Percentiles rank a stretch among this genome's conserved stretches.
phyloP scores from a whole-genome alignment of 208 protist genomes.

The Blechomonas ayalai region DNA sequence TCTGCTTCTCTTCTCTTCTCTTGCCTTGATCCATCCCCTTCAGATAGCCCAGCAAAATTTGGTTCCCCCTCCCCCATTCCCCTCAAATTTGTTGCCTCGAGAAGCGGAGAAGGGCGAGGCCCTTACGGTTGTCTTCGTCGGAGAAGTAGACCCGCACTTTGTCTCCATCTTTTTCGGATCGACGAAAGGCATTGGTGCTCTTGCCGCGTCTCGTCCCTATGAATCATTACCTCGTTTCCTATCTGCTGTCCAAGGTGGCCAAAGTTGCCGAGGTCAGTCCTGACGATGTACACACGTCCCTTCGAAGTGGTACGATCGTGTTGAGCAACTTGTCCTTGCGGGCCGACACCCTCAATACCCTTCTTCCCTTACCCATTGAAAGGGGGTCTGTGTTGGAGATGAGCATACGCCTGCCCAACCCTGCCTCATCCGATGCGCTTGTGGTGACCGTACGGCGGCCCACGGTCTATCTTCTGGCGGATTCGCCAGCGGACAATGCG shows the following conservation, averaged over 20 bases:
- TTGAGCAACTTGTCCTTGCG: conserved; percentile 48
- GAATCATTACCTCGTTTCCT: conserved; percentile 66
- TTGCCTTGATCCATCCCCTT: too few relatives aligned
- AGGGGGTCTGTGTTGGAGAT: conserved; percentile 35
- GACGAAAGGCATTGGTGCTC: too few relatives aligned
- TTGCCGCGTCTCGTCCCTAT: conserved; percentile 28
- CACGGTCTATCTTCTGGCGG: conserved; percentile 23
- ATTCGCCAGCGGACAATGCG: conserved; percentile 8
- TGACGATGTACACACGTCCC: conserved; percentile 51
- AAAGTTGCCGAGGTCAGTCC: conserved; percentile 70
- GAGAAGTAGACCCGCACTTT: too few relatives aligned
- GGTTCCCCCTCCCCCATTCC: too few relatives aligned
- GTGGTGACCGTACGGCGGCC: conserved; percentile 19
- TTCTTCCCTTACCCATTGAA: conserved; percentile 56
- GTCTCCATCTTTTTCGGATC: too few relatives aligned
- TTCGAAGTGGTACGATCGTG: conserved; percentile 32
- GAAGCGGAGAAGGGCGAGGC: too few relatives aligned
- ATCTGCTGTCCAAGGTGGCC: conserved; percentile 44
- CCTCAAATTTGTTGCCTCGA: too few relatives aligned
- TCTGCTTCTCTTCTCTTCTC: too few relatives aligned
- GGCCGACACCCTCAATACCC: conserved; percentile 36
- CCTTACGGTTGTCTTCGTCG: too few relatives aligned
- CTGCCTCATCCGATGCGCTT: conserved; percentile 34
- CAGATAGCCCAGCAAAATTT: too few relatives aligned
- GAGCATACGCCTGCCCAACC: conserved; percentile 60